Conservation (phyloP, 2,329 filamentous ascomycete species). For the Didymella pomorum region DNA sequence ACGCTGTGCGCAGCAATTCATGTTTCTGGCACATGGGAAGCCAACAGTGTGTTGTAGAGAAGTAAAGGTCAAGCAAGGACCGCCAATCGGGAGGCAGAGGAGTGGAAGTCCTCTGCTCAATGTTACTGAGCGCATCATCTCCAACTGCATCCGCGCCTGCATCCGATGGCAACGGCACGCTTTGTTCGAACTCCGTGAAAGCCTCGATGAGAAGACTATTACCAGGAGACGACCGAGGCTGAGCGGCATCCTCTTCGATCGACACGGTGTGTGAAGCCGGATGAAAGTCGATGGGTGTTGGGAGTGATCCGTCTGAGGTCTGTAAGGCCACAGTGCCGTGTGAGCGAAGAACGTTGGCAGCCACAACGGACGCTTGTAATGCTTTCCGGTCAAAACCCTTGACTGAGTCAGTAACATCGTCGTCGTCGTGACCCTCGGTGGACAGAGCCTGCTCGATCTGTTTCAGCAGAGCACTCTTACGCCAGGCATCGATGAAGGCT, state of each 20-base stretch:
- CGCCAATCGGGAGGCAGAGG: neutral
- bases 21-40: conserved; percentile 7
- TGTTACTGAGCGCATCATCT: neutral
- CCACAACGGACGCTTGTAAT: neutral
- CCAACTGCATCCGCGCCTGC: neutral
- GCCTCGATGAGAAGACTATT: neutral
- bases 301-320: neutral
- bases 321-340: neutral
- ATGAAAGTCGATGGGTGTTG: neutral
- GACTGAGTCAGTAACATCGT: neutral
- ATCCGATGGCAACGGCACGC: neutral
- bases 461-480: neutral
- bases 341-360: neutral
- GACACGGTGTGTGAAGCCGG: neutral
- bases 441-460: conserved; percentile 1
- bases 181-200: neutral
- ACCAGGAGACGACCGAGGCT: neutral
- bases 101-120: neutral
- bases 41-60: conserved; percentile 4
- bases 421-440: neutral
- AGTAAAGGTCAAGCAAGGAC: neutral
- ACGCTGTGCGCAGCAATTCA: conserved; percentile 3
- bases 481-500: neutral
- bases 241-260: neutral
- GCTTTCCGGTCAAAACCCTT: conserved; percentile 1